These are phyloP conservation scores for Aspergillus bombycis DNA, from an alignment of 2,329 filamentous ascomycete genomes.

Conservation along the genomic window DNA sequence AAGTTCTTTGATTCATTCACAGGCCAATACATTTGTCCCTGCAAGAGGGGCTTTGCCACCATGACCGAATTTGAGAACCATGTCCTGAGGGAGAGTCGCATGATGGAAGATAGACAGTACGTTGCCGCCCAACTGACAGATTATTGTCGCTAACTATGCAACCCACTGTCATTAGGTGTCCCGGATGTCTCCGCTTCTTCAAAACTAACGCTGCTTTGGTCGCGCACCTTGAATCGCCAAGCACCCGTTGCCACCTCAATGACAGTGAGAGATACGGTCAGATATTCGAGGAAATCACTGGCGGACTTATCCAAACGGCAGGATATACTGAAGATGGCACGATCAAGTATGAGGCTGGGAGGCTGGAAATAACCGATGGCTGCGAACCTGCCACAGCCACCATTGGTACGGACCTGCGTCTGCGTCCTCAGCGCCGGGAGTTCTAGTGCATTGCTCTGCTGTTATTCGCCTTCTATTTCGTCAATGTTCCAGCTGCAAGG, in stretches of 20 bases:
- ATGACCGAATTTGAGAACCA: slow-evolving; percentile 37
- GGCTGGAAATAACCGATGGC: slow-evolving; percentile 19
- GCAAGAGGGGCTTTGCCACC: slow-evolving; percentile 30
- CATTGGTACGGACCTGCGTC: slow-evolving; percentile 11
- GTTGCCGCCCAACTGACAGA: neutral
- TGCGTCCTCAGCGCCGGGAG: neutral
- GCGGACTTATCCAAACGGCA: slow-evolving; percentile 39
- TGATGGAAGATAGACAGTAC: slow-evolving; percentile 23
- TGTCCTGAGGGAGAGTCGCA: slow-evolving; percentile 27
- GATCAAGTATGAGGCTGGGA: slow-evolving; percentile 34
- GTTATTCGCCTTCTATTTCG: neutral
- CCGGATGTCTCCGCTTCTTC: slow-evolving; percentile 44
- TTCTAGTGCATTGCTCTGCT: neutral
- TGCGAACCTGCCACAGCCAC: neutral
- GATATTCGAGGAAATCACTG: slow-evolving; percentile 42
- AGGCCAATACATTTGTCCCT: slow-evolving; percentile 40
- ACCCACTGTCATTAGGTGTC: slow-evolving; percentile 34
- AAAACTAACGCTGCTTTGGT: slow-evolving; percentile 41
- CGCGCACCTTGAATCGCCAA: slow-evolving; percentile 45
- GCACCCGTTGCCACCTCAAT: slow-evolving; percentile 39
- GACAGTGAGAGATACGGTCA: slow-evolving; percentile 33
- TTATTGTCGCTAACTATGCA: neutral
- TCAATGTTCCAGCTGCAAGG: neutral
- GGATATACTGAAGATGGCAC: slow-evolving; percentile 38
- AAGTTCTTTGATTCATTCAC: slow-evolving; percentile 35